Percentiles rank a stretch among this genome's conserved stretches.
Conservation (phyloP, 2,329 filamentous ascomycete species). For the Talaromyces pinophilus region DNA sequence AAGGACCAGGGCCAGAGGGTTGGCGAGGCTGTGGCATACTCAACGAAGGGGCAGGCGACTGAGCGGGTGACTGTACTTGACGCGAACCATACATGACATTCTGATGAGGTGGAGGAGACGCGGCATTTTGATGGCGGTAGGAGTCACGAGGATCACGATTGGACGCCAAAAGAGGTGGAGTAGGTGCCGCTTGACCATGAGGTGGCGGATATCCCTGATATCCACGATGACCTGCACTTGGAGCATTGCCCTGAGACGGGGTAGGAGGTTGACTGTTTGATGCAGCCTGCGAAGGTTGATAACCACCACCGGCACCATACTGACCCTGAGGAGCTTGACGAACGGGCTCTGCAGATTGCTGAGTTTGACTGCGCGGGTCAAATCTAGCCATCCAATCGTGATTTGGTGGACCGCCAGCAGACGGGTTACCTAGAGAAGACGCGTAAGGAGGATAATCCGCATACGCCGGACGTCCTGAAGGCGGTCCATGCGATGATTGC, state of each 20-base stretch:
- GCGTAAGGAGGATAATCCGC: conserved; percentile 39
- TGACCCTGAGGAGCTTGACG: conserved; percentile 40
- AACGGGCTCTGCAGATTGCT: conserved; percentile 25
- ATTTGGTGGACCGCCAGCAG: conserved; percentile 31
- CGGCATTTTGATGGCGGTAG: conserved; percentile 28
- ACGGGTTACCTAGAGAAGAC: conserved; percentile 29
- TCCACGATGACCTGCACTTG: conserved; percentile 14
- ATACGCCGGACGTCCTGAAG: conserved; percentile 27
- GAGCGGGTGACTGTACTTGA: conserved; percentile 35
- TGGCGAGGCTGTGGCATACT: conserved; percentile 34
- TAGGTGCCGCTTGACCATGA: conserved; percentile 29
- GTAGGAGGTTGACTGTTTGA: conserved; percentile 20
- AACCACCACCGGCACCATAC: conserved; percentile 12
- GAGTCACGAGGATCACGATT: conserved; percentile 29
- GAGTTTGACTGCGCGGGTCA: conserved; percentile 41
- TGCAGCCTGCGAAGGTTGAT: conserved; percentile 13
- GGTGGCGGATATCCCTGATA: conserved; percentile 26
- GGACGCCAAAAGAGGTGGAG: conserved; percentile 25
- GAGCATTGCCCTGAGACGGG: conserved; percentile 16
- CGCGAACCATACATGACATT: conserved; percentile 36
- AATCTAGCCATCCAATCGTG: conserved; percentile 48
- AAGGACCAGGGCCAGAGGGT: conserved; percentile 27
- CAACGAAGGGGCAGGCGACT: conserved; percentile 34
- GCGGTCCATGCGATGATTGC: conserved; percentile 27
- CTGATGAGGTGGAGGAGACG: conserved; percentile 37